Conservation (phyloP, 805 yeast species). For the Lipomyces lipofer region DNA sequence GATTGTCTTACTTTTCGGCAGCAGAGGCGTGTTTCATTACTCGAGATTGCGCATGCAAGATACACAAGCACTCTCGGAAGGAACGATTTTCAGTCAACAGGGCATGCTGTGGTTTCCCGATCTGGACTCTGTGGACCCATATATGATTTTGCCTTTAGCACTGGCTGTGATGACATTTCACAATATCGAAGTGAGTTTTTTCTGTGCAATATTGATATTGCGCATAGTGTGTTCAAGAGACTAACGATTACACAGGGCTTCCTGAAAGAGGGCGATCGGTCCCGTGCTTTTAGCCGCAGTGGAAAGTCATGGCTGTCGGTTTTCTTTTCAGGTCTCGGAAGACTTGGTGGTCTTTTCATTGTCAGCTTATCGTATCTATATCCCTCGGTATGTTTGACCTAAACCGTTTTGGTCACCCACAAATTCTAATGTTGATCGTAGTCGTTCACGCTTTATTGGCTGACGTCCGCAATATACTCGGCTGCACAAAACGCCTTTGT, state of each 20-base stretch:
- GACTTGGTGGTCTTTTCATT: conserved; percentile 74
- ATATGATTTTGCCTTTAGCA: conserved; percentile 63
- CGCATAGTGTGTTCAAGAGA: conserved; percentile 16
- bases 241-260: conserved; percentile 31
- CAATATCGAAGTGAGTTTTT: conserved; percentile 50
- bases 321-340: conserved; percentile 39
- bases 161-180: conserved; percentile 70
- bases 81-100: conserved; percentile 6
- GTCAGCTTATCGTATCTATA: conserved; percentile 86
- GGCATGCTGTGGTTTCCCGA: conserved; percentile 64
- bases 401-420: background rate
- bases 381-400: conserved; percentile 65
- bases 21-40: conserved; percentile 23
- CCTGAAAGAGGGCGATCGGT: conserved; percentile 6
- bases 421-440: background rate
- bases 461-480: conserved; percentile 78
- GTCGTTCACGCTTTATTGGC: conserved; percentile 65
- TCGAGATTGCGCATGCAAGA: conserved; percentile 10
- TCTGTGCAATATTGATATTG: background rate
- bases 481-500: conserved; percentile 70
- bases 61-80: conserved; percentile 1
- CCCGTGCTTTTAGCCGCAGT: background rate
- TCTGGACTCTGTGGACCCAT: conserved; percentile 61
- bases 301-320: background rate
- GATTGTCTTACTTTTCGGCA: conserved; percentile 16